These are phyloP conservation scores for Spergularia azorica DNA, from an alignment of 179 eudicot species.

Conservation along the genomic window DNA sequence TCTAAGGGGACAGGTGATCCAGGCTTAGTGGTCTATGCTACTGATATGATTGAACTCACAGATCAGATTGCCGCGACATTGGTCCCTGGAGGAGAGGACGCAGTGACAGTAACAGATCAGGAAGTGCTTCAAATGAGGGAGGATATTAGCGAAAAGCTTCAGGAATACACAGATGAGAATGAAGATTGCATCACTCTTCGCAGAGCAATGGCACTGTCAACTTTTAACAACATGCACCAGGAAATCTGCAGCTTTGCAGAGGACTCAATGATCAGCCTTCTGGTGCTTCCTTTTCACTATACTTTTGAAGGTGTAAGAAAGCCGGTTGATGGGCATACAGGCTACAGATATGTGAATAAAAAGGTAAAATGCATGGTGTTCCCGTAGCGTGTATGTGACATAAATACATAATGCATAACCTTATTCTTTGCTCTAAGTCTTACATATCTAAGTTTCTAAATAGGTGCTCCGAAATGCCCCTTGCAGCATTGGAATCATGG, in stretches of 20 bases:
- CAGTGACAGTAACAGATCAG: constrained; percentile 58
- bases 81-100: constrained; percentile 45
- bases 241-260: constrained; percentile 70
- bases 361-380: constrained; percentile 58
- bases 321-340: constrained; percentile 47
- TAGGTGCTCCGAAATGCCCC: constrained; percentile 85
- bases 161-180: constrained; percentile 42
- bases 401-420: no score
- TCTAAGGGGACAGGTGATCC: constrained; percentile 70
- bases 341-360: constrained; percentile 76
- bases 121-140: constrained; percentile 54
- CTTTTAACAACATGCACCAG: constrained; percentile 68
- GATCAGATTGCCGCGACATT: constrained; percentile 68
- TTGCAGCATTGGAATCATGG: constrained; percentile 81
- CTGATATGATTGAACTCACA: constrained; percentile 82
- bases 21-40: constrained; percentile 64
- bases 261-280: constrained; percentile 54
- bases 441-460: background rate
- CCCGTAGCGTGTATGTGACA: no score
- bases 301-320: constrained; percentile 43
- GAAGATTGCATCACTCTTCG: constrained; percentile 47
- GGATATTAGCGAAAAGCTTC: constrained; percentile 43
- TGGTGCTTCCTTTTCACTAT: constrained; percentile 79
- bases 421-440: background rate
- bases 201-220: constrained; percentile 62